phyloP scores from a whole-genome alignment of 2,329 filamentous ascomycete genomes.

The Basipetospora chlamydospora region DNA sequence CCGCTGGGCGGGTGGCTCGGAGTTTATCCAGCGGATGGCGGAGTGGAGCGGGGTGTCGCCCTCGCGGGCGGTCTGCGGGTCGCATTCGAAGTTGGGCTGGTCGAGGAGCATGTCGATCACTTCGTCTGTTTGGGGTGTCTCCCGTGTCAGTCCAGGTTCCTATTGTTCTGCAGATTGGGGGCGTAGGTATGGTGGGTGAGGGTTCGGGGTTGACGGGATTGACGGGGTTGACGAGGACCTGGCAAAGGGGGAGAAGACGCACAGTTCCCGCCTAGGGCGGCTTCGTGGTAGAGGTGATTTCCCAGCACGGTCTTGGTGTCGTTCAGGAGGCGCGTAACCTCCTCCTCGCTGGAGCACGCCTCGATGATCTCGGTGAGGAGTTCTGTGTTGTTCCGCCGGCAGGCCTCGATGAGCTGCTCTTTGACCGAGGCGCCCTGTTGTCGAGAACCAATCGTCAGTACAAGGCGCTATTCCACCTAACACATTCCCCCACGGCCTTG shows the following conservation, averaged over 20 bases:
- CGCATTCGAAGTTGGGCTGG: conserved; percentile 74
- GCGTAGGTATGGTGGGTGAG: neutral
- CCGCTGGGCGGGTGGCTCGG: conserved; percentile 46
- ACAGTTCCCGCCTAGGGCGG: conserved; percentile 77
- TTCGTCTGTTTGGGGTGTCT: conserved; percentile 39
- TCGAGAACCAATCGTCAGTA: too few relatives aligned
- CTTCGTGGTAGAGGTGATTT: conserved; percentile 80
- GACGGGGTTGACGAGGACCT: neutral
- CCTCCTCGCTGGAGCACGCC: conserved; percentile 42
- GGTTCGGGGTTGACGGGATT: conserved; percentile 1
- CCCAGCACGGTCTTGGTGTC: conserved; percentile 72
- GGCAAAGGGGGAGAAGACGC: conserved; percentile 25
- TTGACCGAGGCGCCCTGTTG: conserved; percentile 68
- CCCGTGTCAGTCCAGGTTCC: too few relatives aligned
- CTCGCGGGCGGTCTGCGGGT: conserved; percentile 56
- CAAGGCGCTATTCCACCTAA: too few relatives aligned
- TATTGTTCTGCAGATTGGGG: too few relatives aligned
- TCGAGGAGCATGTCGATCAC: conserved; percentile 71
- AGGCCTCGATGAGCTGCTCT: conserved; percentile 84
- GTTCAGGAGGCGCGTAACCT: conserved; percentile 71
- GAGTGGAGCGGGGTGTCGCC: conserved; percentile 69
- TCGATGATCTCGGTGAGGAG: conserved; percentile 64
- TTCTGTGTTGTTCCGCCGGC: conserved; percentile 81
- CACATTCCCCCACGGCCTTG: too few relatives aligned
- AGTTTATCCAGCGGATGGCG: conserved; percentile 64